Percentiles rank a stretch among this genome's conserved stretches.
Evolutionary conservation across 73 alveolate genomes (phyloP).

Genomic region (Paramecium tetraurelia): DNA sequence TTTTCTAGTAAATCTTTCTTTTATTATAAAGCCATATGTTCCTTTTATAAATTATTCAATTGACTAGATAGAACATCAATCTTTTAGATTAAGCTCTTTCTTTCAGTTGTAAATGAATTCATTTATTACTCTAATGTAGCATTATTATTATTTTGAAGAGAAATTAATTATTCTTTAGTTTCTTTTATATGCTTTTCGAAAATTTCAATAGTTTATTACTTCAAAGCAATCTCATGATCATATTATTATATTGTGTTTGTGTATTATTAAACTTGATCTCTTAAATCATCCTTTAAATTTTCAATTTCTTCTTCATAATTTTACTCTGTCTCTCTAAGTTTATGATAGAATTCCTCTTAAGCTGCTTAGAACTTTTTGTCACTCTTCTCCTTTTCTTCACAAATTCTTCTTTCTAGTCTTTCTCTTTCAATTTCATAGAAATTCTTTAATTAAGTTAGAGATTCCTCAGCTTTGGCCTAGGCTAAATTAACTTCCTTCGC

Average conservation of each 20-base stretch:
- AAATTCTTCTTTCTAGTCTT: constrained; percentile 75
- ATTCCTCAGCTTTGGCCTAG: constrained; percentile 66
- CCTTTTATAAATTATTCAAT: constrained; percentile 71
- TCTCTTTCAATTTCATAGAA: constrained; percentile 80
- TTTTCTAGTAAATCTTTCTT: constrained; percentile 79
- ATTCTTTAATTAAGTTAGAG: constrained; percentile 70
- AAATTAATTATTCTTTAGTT: constrained; percentile 62
- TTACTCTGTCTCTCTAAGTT: constrained; percentile 50
- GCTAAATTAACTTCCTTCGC: constrained; percentile 45
- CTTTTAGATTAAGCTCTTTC: constrained; percentile 69
- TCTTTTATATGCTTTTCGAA: constrained; percentile 71
- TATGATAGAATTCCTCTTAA: constrained; percentile 44
- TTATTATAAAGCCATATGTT: constrained; percentile 70
- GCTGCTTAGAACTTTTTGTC: constrained; percentile 50
- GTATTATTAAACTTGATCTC: constrained; percentile 64
- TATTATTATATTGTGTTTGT: constrained; percentile 60
- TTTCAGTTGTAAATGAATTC: constrained; percentile 64
- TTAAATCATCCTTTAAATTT: constrained; percentile 66
- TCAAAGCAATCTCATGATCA: constrained; percentile 73
- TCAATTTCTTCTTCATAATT: constrained; percentile 63
- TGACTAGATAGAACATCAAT: constrained; percentile 74
- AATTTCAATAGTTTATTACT: constrained; percentile 67
- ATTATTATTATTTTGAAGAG: constrained; percentile 50
- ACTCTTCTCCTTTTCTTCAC: constrained; percentile 73
- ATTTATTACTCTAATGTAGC: constrained; percentile 62